Evolutionary conservation across 108 stramenopile species (phyloP).

Genomic region (Cyclotella kingstonii): DNA sequence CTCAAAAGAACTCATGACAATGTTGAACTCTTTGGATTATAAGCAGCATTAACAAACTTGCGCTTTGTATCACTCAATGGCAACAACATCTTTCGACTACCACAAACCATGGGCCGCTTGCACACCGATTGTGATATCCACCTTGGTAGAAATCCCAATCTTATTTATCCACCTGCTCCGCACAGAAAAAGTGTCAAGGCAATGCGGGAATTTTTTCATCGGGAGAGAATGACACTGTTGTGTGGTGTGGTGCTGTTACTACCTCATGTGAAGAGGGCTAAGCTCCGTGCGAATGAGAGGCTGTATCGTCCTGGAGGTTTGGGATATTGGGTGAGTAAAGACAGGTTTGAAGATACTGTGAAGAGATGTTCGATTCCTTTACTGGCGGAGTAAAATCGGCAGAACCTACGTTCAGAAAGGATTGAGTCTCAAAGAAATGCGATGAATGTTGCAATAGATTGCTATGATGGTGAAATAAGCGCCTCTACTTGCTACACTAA

Average conservation of each 20-base stretch:
- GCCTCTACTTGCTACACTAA: too few species aligned
- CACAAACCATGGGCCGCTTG: conserved; percentile 28
- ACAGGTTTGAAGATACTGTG: conserved; percentile 37
- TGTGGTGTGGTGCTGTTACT: conserved; percentile 19
- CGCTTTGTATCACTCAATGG: conserved; percentile 29
- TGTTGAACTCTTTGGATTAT: background rate
- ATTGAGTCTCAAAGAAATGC: background rate
- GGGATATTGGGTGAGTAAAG: conserved; percentile 30
- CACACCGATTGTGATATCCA: conserved; percentile 24
- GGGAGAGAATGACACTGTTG: conserved; percentile 29
- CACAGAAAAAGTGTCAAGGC: conserved; percentile 16
- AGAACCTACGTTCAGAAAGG: background rate
- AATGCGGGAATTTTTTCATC: conserved; percentile 35
- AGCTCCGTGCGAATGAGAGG: conserved; percentile 32
- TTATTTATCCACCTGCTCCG: conserved; percentile 23
- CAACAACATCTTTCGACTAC: conserved; percentile 30
- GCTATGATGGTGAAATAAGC: too few species aligned
- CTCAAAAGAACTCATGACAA: background rate
- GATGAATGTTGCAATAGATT: too few species aligned
- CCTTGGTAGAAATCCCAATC: conserved; percentile 31
- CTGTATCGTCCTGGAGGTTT: conserved; percentile 35
- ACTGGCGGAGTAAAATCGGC: background rate
- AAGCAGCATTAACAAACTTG: conserved; percentile 18
- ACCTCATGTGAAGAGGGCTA: conserved; percentile 31
- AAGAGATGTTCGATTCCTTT: conserved; percentile 15